These are phyloP conservation scores for Alternaria viburni DNA, from an alignment of 2,329 filamentous ascomycete genomes.

Conservation along the genomic window DNA sequence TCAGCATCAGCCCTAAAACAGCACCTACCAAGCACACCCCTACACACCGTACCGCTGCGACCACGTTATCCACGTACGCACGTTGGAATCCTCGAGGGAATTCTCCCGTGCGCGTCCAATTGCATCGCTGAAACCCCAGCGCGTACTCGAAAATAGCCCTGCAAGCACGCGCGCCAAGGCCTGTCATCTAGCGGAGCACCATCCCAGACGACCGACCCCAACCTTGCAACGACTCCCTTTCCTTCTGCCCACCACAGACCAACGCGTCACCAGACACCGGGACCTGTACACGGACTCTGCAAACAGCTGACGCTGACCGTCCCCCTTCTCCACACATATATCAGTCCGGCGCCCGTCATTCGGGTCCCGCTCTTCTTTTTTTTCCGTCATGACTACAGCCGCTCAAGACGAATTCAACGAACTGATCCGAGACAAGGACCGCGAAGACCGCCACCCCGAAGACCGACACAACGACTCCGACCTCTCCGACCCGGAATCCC, in stretches of 20 bases:
- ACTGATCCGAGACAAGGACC: slow-evolving; percentile 56
- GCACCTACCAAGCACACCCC: slow-evolving; percentile 6
- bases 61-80: slow-evolving; percentile 4
- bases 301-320: neutral
- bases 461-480: slow-evolving; percentile 65
- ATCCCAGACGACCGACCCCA: slow-evolving; percentile 8
- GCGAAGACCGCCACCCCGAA: slow-evolving; percentile 54
- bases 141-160: slow-evolving; percentile 15
- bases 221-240: slow-evolving; percentile 12
- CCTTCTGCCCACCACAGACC: slow-evolving; percentile 8
- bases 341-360: slow-evolving; percentile 8
- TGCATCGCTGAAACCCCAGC: slow-evolving; percentile 8
- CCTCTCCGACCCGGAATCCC: slow-evolving; percentile 61
- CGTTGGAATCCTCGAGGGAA: neutral
- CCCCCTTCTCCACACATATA: slow-evolving; percentile 32
- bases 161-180: slow-evolving; percentile 15
- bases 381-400: slow-evolving; percentile 49
- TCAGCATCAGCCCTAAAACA: slow-evolving; percentile 27
- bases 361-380: slow-evolving; percentile 16
- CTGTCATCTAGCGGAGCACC: slow-evolving; percentile 8
- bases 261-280: slow-evolving; percentile 10
- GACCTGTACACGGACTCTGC: neutral
- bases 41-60: neutral
- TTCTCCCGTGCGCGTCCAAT: slow-evolving; percentile 7
- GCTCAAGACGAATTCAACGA: slow-evolving; percentile 61